Conservation (phyloP, 2,329 filamentous ascomycete species). For the Fusarium falciforme region DNA sequence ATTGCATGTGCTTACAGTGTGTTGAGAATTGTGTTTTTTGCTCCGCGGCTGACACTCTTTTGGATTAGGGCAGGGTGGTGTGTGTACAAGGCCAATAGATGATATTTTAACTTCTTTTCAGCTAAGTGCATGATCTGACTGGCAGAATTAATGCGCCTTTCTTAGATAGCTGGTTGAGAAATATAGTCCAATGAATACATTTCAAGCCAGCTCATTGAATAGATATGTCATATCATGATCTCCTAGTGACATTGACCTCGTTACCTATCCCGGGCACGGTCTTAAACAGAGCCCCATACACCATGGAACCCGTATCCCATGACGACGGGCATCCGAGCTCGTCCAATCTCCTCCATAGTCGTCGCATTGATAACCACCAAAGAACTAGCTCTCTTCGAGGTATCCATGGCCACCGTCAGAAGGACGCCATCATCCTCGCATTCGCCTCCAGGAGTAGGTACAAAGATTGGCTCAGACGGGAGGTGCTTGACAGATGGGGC, state of each 20-base stretch:
- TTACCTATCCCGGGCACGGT: background rate
- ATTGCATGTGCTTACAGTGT: background rate
- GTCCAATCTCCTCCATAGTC: constrained; percentile 11
- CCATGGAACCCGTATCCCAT: constrained; percentile 20
- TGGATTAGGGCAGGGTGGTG: background rate
- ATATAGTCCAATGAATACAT: too few species aligned
- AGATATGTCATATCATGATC: background rate
- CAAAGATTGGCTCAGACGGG: constrained; percentile 17
- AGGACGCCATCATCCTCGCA: constrained; percentile 15
- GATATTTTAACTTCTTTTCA: background rate
- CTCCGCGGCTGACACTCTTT: background rate
- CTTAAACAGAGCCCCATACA: background rate
- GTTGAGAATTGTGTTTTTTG: background rate
- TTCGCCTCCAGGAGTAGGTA: background rate
- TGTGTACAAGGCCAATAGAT: background rate
- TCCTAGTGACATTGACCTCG: background rate
- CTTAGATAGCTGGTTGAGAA: background rate
- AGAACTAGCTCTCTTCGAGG: constrained; percentile 2
- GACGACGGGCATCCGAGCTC: constrained; percentile 12
- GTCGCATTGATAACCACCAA: constrained; percentile 13
- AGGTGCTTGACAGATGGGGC: constrained; percentile 1
- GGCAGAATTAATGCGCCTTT: rapidly evolving
- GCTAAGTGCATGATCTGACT: too few species aligned
- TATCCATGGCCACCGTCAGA: constrained; percentile 8
- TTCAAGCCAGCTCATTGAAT: background rate